phyloP scores from a whole-genome alignment of 805 yeast genomes.

The Starmerella apicola region DNA sequence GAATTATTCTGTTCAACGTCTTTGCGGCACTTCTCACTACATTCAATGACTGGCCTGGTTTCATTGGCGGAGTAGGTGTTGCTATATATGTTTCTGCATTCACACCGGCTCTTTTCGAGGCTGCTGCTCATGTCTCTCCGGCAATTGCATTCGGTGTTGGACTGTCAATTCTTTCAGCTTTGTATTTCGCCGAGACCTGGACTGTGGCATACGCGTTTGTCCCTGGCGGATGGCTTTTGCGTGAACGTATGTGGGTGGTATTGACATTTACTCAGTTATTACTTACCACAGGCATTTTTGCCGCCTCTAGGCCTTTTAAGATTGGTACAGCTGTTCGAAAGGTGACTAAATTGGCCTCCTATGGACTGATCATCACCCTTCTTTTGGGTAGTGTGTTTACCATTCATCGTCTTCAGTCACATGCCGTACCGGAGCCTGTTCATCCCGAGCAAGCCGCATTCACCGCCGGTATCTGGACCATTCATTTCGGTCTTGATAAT shows the following conservation, averaged over 20 bases:
- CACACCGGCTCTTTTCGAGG: slow-evolving; percentile 47
- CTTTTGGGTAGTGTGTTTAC: slow-evolving; percentile 41
- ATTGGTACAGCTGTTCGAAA: slow-evolving; percentile 19
- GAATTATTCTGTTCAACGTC: slow-evolving; percentile 33
- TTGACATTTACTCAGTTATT: slow-evolving; percentile 42
- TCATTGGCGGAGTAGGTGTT: slow-evolving; percentile 53
- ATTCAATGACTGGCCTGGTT: slow-evolving; percentile 60
- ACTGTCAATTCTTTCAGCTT: slow-evolving; percentile 36
- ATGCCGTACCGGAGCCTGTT: slow-evolving; percentile 48
- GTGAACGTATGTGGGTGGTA: slow-evolving; percentile 80
- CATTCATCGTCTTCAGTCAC: slow-evolving; percentile 43
- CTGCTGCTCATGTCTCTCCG: slow-evolving; percentile 43
- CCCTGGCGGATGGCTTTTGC: slow-evolving; percentile 76
- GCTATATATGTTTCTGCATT: slow-evolving; percentile 51
- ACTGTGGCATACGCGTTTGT: slow-evolving; percentile 97
- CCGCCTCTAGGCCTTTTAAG: slow-evolving; percentile 16
- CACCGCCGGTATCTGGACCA: slow-evolving; percentile 97
- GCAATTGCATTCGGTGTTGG: slow-evolving; percentile 35
- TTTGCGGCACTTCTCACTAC: slow-evolving; percentile 42
- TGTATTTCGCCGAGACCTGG: slow-evolving; percentile 83
- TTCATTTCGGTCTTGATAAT: slow-evolving; percentile 93
- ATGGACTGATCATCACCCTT: slow-evolving; percentile 30
- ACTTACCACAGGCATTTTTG: slow-evolving; percentile 42
- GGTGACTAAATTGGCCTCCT: slow-evolving; percentile 20
- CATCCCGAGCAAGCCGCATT: slow-evolving; percentile 57